Percentiles rank a stretch among this genome's conserved stretches.
phyloP scores from a whole-genome alignment of 768 basidiomycete species.

The Auriculariales sp. region DNA sequence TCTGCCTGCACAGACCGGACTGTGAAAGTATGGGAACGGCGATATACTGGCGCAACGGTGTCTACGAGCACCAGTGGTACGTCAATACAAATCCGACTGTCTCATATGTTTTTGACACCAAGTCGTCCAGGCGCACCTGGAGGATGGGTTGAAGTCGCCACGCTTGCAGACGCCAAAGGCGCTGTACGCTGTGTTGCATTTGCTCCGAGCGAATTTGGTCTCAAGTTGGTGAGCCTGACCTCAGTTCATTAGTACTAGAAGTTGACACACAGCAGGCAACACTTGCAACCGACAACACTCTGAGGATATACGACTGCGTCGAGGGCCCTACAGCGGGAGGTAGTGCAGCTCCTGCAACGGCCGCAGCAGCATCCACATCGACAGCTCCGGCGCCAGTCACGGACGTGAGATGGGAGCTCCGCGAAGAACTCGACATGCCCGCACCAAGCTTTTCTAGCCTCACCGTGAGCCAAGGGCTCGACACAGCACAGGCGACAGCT shows the following conservation, averaged over 20 bases:
- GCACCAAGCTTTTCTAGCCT: no score
- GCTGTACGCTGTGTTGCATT: slow-evolving; percentile 81
- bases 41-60: slow-evolving; percentile 12
- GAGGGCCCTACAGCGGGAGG: slow-evolving; percentile 21
- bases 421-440: slow-evolving; percentile 62
- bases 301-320: slow-evolving; percentile 84
- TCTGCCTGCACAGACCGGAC: slow-evolving; percentile 83
- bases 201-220: slow-evolving; percentile 71
- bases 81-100: slow-evolving; percentile 10
- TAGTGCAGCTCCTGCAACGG: background rate
- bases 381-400: background rate
- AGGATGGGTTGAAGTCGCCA: slow-evolving; percentile 61
- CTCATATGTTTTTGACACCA: slow-evolving; percentile 12
- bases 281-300: slow-evolving; percentile 73
- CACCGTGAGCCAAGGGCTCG: slow-evolving; percentile 30
- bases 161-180: slow-evolving; percentile 71
- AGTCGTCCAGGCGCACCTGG: no score
- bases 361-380: background rate
- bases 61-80: slow-evolving; percentile 12
- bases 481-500: slow-evolving; percentile 52
- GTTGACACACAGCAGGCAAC: slow-evolving; percentile 41
- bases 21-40: slow-evolving; percentile 85
- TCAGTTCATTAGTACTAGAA: background rate
- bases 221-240: slow-evolving; percentile 55
- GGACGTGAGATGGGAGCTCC: slow-evolving; percentile 39